These are phyloP conservation scores for Puccinia horiana DNA, from an alignment of 1,284 basidiomycete species.

Conservation along the genomic window DNA sequence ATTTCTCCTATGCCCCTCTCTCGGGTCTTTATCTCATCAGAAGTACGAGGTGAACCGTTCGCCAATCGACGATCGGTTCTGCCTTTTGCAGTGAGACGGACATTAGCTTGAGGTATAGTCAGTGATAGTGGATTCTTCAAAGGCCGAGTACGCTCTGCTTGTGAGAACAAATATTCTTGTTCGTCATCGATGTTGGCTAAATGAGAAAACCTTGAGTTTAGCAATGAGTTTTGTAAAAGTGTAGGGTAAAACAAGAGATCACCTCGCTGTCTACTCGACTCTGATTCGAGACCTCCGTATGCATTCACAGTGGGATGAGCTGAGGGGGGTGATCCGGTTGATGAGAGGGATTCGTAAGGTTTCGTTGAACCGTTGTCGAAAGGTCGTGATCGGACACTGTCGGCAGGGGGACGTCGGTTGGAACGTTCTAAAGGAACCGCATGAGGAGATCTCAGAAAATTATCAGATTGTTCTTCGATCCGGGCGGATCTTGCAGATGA, in stretches of 20 bases:
- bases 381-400: constrained; percentile 10
- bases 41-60: not conserved
- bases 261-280: constrained; percentile 14
- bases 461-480: constrained; percentile 6
- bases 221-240: no score
- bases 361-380: not conserved
- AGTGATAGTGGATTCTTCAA: not conserved
- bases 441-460: not conserved
- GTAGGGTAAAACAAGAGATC: not conserved
- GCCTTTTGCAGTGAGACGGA: not conserved
- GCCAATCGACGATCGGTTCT: constrained; percentile 12
- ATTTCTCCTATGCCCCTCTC: not conserved
- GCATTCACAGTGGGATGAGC: not conserved
- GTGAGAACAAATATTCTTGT: not conserved
- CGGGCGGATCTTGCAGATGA: not conserved
- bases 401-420: constrained; percentile 14
- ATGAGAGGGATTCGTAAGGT: not conserved
- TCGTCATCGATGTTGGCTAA: not conserved
- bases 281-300: constrained; percentile 20
- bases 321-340: not conserved
- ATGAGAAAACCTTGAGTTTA: not conserved
- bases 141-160: not conserved
- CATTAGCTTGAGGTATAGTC: constrained; percentile 10
- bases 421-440: constrained; percentile 1
- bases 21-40: constrained; percentile 8